Percentiles rank a stretch among this genome's conserved stretches.
Evolutionary conservation across 768 basidiomycete species (phyloP).

Genomic region (Antrodiella citrinella): DNA sequence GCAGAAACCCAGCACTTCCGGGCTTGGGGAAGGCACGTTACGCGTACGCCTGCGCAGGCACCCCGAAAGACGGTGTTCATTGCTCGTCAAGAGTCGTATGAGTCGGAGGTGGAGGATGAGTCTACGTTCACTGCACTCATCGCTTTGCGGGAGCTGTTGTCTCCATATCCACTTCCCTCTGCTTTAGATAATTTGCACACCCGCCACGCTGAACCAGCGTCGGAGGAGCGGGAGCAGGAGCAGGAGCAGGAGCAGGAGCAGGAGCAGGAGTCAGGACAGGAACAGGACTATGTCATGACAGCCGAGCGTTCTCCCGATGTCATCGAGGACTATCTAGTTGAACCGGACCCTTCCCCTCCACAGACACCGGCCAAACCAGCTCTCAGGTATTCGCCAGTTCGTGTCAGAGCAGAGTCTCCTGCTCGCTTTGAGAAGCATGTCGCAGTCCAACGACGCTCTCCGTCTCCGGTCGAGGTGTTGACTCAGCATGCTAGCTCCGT

Average conservation of each 20-base stretch:
- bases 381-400: not conserved
- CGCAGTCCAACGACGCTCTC: not conserved
- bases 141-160: not conserved
- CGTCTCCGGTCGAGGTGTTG: not conserved
- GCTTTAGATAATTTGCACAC: not conserved
- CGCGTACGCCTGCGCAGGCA: not conserved
- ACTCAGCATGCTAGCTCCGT: not conserved
- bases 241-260: too few relatives aligned
- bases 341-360: not conserved
- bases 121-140: not conserved
- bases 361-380: not conserved
- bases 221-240: too few relatives aligned
- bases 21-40: not conserved
- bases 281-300: not conserved
- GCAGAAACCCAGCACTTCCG: not conserved
- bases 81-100: not conserved
- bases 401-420: not conserved
- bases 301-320: not conserved
- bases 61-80: not conserved
- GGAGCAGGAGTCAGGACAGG: not conserved
- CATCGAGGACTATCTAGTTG: not conserved
- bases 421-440: not conserved
- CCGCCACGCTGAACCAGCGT: not conserved
- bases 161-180: not conserved
- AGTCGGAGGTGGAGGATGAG: conserved; percentile 1